Evolutionary conservation across 768 basidiomycete species (phyloP).

Genomic region (Lanmaoa rubissima): DNA sequence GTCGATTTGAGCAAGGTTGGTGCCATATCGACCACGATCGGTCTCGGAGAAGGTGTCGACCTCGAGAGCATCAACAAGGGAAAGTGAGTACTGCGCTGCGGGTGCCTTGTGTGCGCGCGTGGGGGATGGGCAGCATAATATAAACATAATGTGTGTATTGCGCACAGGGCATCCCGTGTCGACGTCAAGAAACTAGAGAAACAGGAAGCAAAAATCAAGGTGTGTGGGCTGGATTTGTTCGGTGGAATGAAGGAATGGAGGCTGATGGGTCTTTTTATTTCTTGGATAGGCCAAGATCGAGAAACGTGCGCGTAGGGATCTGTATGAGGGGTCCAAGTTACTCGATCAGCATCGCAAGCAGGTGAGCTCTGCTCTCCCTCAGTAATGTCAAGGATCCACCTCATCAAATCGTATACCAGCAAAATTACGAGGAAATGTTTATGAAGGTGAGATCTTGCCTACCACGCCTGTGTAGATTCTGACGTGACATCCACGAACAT

Average conservation of each 20-base stretch:
- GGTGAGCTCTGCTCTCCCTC: slow-evolving; percentile 37
- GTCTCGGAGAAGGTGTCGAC: slow-evolving; percentile 79
- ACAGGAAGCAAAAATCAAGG: slow-evolving; percentile 94
- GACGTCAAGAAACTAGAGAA: slow-evolving; percentile 96
- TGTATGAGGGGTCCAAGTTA: slow-evolving; percentile 96
- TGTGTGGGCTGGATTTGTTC: slow-evolving; percentile 35
- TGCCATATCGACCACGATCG: slow-evolving; percentile 77
- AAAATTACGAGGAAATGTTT: slow-evolving; percentile 98
- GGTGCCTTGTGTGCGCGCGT: slow-evolving; percentile 1
- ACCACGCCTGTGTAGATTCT: neutral
- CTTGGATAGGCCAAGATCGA: slow-evolving; percentile 84
- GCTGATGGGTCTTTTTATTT: neutral
- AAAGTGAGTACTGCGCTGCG: slow-evolving; percentile 54
- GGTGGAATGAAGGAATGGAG: neutral
- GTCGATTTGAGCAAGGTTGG: slow-evolving; percentile 84
- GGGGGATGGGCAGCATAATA: neutral
- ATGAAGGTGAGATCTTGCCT: slow-evolving; percentile 70
- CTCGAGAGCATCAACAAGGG: slow-evolving; percentile 92
- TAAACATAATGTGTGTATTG: slow-evolving; percentile 6
- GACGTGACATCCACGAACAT: neutral
- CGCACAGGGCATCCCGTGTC: slow-evolving; percentile 76
- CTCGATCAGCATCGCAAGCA: slow-evolving; percentile 91
- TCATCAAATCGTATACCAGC: slow-evolving; percentile 43
- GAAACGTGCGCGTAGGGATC: slow-evolving; percentile 84
- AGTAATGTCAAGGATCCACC: neutral